Base-by-base conservation (phyloP, 345 rosid genomes). In the Citrus reticulata region DNA sequence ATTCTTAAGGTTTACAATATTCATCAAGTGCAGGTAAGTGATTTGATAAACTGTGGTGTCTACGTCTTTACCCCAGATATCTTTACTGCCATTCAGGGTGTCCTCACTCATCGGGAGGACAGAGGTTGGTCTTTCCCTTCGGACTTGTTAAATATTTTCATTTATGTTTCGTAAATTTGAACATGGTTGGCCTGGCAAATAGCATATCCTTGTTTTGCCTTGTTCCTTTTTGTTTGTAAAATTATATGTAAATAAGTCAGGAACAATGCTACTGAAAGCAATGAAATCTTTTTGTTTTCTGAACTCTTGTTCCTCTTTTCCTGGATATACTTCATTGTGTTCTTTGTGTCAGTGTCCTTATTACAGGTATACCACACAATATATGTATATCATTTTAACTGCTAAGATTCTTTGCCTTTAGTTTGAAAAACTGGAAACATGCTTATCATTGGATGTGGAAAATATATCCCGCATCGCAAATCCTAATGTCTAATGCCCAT, bases 11-110 rank as follows among this genome's bases (percentile, higher is more conserved):
- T 63, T 76, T 73, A 27, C 32, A 20, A 35, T 63, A 58, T 80
- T 64, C 37, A 17, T 27, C 30, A 17, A 73, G 40, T 85, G 90
- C 90, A 92, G 97, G 97, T 94, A 9, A 94, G 94, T 82, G 94
- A 92, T 87, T 81, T 90, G 80, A 91, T 94, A 67, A 92, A 94
- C 77, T 94, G 97, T 70, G 97, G 95, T 80, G 94, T 94, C 61
- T 94, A 92, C 63, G 81, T 94, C 58, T 94, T 94, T 82, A 88
- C 88, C 5, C 89, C 94, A 3, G 86, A 84, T 65, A 89, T 93
- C 49, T 91, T 93, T 82, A 79, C 84, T 75, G 89, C 90, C 75
- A 92, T 93, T 73, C 84, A 92, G 60, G 92, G 77, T 77, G 92
- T 89, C 69, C 86, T 80, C 49, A 64, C 66, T 58, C 87, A 87